Evolutionary conservation across 257 asterid genomes (phyloP), one percentile per base, ranked within the genome.

Genomic region (Cruciata laevipes): DNA sequence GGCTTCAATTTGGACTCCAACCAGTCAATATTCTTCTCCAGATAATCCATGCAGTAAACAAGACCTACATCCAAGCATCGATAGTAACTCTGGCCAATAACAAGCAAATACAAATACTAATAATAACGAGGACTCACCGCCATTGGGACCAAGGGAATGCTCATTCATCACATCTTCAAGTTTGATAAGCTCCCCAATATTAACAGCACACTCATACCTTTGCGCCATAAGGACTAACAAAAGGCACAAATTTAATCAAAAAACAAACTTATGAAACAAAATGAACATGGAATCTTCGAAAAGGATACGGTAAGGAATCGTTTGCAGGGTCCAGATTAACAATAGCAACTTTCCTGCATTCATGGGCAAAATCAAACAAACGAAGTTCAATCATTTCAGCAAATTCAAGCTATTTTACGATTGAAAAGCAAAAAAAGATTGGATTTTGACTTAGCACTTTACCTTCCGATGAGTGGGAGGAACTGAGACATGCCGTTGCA

Each of bases 401-500:
- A 56, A 37, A 71, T n/a, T 20, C 21, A 57, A 11, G 7, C 31
- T 8, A 42, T 1, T 42, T 32, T 8, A 30, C 8, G 25, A 44
- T 44, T 4, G 14, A 32, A 18, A 42, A 16, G 24, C 12, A 56
- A 21, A 56, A 56, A 13, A 30, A 31, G n/a, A 7, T 7, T 37
- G 35, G 18, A 52, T 20, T 27, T 24, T 59, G 8, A 37, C 42
- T 11, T 11, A 32, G 65, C 16, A 13, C 17, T 3, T 63, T 83
- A 88, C 99, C 99, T 77, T 78, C 99, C 96, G 25, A 90, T 78
- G 74, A 94, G 97, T 4, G 2, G 80, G 61, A 94, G 99, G 71
- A 94, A 94, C 61, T 94, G 99, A 74, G 99, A 94, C 96, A 94
- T 87, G 83, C 97, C 99, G 60, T 94, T 88, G 91, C 97, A 88